Evolutionary conservation across 306 rosid genomes (phyloP), one percentile per base, ranked within the genome.

Genomic region (Sophora flavescens): DNA sequence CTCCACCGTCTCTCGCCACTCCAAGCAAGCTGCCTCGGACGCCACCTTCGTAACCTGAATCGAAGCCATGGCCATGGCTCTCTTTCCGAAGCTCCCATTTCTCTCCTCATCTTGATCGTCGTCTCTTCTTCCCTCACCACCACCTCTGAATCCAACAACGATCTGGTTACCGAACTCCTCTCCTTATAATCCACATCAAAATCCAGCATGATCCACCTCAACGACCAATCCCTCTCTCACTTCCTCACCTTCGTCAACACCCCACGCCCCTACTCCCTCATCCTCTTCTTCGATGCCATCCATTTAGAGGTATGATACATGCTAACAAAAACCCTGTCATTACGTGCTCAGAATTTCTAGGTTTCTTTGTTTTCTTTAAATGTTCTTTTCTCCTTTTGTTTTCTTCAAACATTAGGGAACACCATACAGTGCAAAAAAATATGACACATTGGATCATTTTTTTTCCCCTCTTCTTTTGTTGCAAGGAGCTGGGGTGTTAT

Each of bases 401-500:
- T 35, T 45, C 48, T 76, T 76, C 63, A 44, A 73, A 69, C 82
- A 81, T 73, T 80, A 91, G 98, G 98, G 92, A 86, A 80, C 89
- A 15, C 91, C 91, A 38, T 51, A 81, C 4, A 45, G 82, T 44
- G 88, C 95, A n/a, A 38, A 85, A 81, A 68, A 26, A 48, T 80
- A 82, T 91, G 30, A 81, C 91, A 6, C 60, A 86, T 59, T 70
- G 83, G 44, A 80, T 71, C 64, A 77, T n/a, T n/a, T 93, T 70
- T 91, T 87, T 82, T 77, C 85, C 72, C 98, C 98, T 57, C 90
- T 93, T 58, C 61, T 88, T 78, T 73, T 93, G 81, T 73, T 93
- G 86, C 98, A 93, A 93, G 98, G 96, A 75, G 88, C 72, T 63
- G 98, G 97, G 41, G 88, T 88, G 70, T 79, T 91, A 75, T 93